Base-by-base conservation (phyloP, 805 yeast genomes). In the Lachancea meyersii region DNA sequence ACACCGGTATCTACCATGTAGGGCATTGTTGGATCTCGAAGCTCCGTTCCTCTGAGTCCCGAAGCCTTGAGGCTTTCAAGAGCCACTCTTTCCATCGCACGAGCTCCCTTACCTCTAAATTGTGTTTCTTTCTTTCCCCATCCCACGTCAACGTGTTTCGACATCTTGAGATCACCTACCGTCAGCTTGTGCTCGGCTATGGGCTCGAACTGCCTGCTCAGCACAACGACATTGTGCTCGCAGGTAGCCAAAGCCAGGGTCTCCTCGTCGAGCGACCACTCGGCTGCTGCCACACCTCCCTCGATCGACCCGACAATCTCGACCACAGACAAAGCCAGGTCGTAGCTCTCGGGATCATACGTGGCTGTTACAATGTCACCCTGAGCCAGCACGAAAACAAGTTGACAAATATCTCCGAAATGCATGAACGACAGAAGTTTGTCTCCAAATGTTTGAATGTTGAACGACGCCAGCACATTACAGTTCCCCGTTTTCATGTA, bases 91-190 rank as follows among this genome's bases (percentile, higher is more conserved):
- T 84, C 94, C 47, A 76, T 57, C 6, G 84, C 87, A 54, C 81
- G 82, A 23, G 85, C 93, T 49, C 98, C 98, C 56, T 76, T 81
- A 40, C 99, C 99, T 63, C 83, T 80, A 63, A 93, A 93, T 65
- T 93, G 99, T 0, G 99, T 93, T 61, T 91, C 97, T 52, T 82
- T 81, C 48, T 83, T 85, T 57, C 99, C 99, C 99, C 99, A 93
- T 20, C 99, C 99, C 33, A 93, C 96, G 21, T 91, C 82, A 28
- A 93, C 96, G 58, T 93, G 96, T 51, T 80, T 81, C 1, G 88
- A 80, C 38, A 77, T 65, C 26, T 67, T 60, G 36, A 89, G 70
- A 59, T 93, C 98, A 7, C 72, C 73, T 0, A 75, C 67, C 35
- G 72, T 63, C 46, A 88, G 63, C 23, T 64, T 61, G 43, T 71